Evolutionary conservation across 257 asterid genomes (phyloP).

Genomic region (Parsonsia alboflavescens): DNA sequence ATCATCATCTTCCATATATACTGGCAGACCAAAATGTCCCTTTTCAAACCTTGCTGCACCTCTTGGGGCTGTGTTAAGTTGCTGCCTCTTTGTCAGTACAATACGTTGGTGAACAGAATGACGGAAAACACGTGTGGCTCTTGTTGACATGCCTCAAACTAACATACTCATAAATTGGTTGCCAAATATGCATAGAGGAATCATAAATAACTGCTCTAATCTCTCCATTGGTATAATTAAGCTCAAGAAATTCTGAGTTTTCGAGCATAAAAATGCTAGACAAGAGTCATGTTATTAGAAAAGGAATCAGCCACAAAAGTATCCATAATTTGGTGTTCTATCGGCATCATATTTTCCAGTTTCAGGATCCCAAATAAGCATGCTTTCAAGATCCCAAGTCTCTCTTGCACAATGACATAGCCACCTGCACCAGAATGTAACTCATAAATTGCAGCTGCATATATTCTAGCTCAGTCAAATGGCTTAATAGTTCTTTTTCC

Average conservation of each 20-base stretch:
- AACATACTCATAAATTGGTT: not conserved
- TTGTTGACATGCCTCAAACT: not conserved
- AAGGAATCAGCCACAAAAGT: too few relatives aligned
- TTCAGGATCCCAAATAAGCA: conserved; percentile 75
- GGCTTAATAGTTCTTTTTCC: not conserved
- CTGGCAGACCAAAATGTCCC: conserved; percentile 54
- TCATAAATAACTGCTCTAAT: too few relatives aligned
- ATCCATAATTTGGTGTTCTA: conserved; percentile 81
- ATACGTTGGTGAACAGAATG: conserved; percentile 38
- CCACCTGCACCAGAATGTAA: conserved; percentile 4
- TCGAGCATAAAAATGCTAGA: too few relatives aligned
- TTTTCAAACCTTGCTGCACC: conserved; percentile 65
- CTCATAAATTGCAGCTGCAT: not conserved
- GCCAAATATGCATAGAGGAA: too few relatives aligned
- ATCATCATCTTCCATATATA: conserved; percentile 54
- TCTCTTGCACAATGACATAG: conserved; percentile 44
- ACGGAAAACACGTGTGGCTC: not conserved
- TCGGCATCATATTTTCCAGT: conserved; percentile 71
- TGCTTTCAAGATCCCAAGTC: conserved; percentile 75
- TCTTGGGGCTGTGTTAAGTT: conserved; percentile 29
- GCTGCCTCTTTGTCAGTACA: conserved; percentile 32
- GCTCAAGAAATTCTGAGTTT: too few relatives aligned
- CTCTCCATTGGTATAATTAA: too few relatives aligned
- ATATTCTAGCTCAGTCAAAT: too few relatives aligned
- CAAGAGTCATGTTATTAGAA: too few relatives aligned